Conservation (phyloP, 2,329 filamentous ascomycete species). For the Tolypocladium tropicale region DNA sequence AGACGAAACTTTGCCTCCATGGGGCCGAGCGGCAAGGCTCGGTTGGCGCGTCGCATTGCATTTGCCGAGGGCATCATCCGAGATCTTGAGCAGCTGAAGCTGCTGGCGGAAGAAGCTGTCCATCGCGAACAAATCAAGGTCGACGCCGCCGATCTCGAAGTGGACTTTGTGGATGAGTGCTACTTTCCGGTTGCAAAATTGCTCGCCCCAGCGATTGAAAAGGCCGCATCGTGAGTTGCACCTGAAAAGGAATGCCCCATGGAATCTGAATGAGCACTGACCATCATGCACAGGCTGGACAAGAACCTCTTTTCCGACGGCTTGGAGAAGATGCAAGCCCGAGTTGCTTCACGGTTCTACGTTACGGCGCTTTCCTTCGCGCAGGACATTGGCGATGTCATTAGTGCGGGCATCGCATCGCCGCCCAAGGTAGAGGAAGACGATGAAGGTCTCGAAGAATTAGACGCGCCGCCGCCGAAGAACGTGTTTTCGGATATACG, state of each 20-base stretch:
- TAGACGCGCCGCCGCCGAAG: slow-evolving; percentile 39
- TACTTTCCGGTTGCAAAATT: slow-evolving; percentile 83
- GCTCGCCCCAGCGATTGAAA: slow-evolving; percentile 68
- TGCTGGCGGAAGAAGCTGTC: slow-evolving; percentile 60
- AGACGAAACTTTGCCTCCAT: slow-evolving; percentile 92
- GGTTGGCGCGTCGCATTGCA: slow-evolving; percentile 72
- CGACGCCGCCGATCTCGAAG: slow-evolving; percentile 64
- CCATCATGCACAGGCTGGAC: slow-evolving; percentile 43
- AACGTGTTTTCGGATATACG: slow-evolving; percentile 57
- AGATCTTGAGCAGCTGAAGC: slow-evolving; percentile 68
- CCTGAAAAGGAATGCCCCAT: slow-evolving; percentile 4
- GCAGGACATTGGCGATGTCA: slow-evolving; percentile 43
- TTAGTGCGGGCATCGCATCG: slow-evolving; percentile 41
- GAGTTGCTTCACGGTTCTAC: slow-evolving; percentile 46
- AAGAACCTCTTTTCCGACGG: slow-evolving; percentile 48
- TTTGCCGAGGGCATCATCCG: slow-evolving; percentile 69
- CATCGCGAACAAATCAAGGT: slow-evolving; percentile 70
- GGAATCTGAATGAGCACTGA: slow-evolving; percentile 20
- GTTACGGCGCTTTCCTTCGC: slow-evolving; percentile 47
- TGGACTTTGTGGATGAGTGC: slow-evolving; percentile 72
- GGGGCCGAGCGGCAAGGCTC: slow-evolving; percentile 71
- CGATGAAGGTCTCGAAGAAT: slow-evolving; percentile 19
- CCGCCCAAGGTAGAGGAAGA: slow-evolving; percentile 18
- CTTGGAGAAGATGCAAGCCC: slow-evolving; percentile 37
- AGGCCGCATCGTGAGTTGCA: slow-evolving; percentile 64